These are phyloP conservation scores for Cylindrotheca fusiformis DNA, from an alignment of 108 stramenopile genomes.

Conservation along the genomic window DNA sequence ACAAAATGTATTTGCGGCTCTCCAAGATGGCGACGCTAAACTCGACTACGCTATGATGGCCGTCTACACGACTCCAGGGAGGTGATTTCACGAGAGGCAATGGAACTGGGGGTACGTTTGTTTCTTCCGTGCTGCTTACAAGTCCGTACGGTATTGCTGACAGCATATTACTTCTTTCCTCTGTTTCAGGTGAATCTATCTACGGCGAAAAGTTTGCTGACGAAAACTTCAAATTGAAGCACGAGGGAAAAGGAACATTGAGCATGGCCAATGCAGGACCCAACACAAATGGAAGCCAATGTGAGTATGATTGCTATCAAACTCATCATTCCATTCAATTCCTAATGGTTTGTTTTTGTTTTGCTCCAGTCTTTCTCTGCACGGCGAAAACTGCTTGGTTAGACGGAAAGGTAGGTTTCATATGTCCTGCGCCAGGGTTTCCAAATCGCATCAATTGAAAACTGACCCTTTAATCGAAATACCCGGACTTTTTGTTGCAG, in stretches of 20 bases:
- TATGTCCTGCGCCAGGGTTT: too few species aligned
- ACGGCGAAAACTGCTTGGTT: constrained; percentile 91
- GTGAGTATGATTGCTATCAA: background rate
- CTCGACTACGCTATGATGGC: too few species aligned
- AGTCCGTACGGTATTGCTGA: background rate
- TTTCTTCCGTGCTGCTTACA: constrained; percentile 5
- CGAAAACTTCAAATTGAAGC: constrained; percentile 92
- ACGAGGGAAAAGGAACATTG: constrained; percentile 47
- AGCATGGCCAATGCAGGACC: constrained; percentile 95
- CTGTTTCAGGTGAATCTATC: constrained; percentile 71
- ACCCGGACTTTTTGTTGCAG: too few species aligned
- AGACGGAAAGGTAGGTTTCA: constrained; percentile 61
- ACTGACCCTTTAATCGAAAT: too few species aligned
- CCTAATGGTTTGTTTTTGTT: constrained; percentile 44
- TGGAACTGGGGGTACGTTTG: constrained; percentile 50
- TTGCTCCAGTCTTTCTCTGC: constrained; percentile 85
- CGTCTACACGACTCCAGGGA: constrained; percentile 33
- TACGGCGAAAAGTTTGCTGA: constrained; percentile 92
- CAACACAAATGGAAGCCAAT: constrained; percentile 92
- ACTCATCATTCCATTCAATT: background rate
- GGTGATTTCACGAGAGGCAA: constrained; percentile 88
- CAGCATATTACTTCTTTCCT: background rate
- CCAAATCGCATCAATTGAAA: too few species aligned
- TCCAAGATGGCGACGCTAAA: too few species aligned
- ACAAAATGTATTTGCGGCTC: too few species aligned